These are phyloP conservation scores for Fraxinus paxiana DNA, from an alignment of 305 asterid species.

Conservation along the genomic window DNA sequence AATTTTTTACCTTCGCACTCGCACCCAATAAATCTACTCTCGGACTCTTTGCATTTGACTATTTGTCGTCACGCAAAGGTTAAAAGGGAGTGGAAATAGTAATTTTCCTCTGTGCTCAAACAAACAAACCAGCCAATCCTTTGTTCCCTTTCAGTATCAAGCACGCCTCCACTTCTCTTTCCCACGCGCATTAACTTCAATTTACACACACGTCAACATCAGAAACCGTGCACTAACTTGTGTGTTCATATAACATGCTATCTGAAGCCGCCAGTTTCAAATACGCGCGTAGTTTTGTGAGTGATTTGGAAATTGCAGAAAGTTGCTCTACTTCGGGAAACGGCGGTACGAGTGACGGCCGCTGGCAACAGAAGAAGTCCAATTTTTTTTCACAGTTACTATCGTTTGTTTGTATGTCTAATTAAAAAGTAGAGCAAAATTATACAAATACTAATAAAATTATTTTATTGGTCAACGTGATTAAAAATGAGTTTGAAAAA, in stretches of 20 bases:
- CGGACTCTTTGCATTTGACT: slow-evolving; percentile 22
- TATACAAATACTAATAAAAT: too few relatives aligned
- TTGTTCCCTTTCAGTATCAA: not conserved
- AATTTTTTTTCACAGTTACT: slow-evolving; percentile 20
- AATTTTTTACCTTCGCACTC: not conserved
- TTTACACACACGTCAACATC: not conserved
- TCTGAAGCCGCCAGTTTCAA: not conserved
- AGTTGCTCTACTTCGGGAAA: slow-evolving; percentile 46
- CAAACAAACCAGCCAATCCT: not conserved
- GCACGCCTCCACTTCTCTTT: not conserved
- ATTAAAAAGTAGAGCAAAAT: too few relatives aligned
- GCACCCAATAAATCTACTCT: not conserved
- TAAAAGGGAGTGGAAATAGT: not conserved
- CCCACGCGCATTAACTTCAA: slow-evolving; percentile 5
- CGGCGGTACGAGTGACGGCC: slow-evolving; percentile 68
- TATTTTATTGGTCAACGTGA: too few relatives aligned
- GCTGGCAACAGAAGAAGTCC: slow-evolving; percentile 19
- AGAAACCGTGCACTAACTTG: not conserved
- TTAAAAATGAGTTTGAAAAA: too few relatives aligned
- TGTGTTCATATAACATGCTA: not conserved
- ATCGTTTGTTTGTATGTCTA: slow-evolving; percentile 24
- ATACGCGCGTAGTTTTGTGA: not conserved
- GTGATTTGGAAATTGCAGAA: not conserved
- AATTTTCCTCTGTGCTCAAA: not conserved
- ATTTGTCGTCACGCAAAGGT: slow-evolving; percentile 1